Conservation (phyloP, 176 grass and related monocot genomes). For the Dactylis glomerata region DNA sequence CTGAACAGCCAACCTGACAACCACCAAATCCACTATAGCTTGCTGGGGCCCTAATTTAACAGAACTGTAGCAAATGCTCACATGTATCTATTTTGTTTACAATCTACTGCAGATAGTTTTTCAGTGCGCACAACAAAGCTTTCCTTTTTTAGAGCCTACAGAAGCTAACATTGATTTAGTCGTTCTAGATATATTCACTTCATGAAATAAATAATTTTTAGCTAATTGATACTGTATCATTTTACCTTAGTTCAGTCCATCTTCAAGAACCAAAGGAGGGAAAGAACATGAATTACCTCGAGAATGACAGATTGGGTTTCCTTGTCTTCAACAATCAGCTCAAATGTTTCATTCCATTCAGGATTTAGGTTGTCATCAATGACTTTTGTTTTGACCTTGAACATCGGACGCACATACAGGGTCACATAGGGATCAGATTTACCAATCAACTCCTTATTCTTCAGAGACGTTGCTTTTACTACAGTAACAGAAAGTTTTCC, state of each 20-base stretch:
- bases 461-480: constrained; percentile 69
- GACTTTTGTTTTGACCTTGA: constrained; percentile 95
- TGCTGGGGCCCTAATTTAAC: not conserved
- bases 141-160: not conserved
- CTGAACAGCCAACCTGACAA: not conserved
- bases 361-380: constrained; percentile 79
- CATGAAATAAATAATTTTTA: not conserved
- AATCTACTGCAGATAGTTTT: not conserved
- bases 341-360: constrained; percentile 92
- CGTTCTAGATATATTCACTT: not conserved
- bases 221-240: not conserved
- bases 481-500: constrained; percentile 72
- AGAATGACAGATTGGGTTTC: constrained; percentile 89
- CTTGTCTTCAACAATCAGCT: constrained; percentile 87
- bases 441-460: constrained; percentile 74
- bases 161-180: not conserved
- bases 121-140: not conserved
- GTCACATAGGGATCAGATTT: constrained; percentile 97
- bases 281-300: constrained; percentile 57
- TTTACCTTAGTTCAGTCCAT: not conserved
- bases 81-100: not conserved
- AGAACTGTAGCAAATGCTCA: not conserved
- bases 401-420: constrained; percentile 74
- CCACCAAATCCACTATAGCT: not conserved
- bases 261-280: not conserved